Conservation (phyloP, 164 flowering plant species). For the Taxillus chinensis region DNA sequence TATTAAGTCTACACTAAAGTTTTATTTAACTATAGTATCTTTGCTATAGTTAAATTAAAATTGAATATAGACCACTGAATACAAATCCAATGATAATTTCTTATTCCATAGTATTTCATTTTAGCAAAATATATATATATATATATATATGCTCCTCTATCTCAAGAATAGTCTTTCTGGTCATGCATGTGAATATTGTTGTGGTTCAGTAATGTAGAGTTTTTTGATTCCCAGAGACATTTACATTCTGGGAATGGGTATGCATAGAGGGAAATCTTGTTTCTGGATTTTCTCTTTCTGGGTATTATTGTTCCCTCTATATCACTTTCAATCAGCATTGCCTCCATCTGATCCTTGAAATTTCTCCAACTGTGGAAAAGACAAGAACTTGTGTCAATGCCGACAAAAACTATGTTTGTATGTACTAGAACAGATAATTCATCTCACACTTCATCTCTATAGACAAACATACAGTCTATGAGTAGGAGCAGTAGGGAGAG, state of each 20-base stretch:
- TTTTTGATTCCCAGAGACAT: slow-evolving; percentile 30
- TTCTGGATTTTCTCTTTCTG: slow-evolving; percentile 33
- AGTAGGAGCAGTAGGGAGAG: neutral
- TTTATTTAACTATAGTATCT: no score
- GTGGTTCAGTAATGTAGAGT: slow-evolving; percentile 7
- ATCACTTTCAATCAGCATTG: slow-evolving; percentile 66
- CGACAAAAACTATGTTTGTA: neutral
- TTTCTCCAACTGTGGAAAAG: slow-evolving; percentile 47
- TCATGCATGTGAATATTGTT: slow-evolving; percentile 2
- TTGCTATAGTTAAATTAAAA: no score
- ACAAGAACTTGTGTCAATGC: neutral
- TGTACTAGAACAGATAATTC: no score
- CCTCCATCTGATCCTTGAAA: slow-evolving; percentile 58
- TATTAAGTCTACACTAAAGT: no score
- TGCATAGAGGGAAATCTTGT: slow-evolving; percentile 48
- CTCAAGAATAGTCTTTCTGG: neutral
- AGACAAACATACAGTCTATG: no score
- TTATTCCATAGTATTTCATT: no score
- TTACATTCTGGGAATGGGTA: slow-evolving; percentile 70
- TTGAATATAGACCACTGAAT: no score
- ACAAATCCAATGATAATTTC: no score
- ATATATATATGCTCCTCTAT: neutral
- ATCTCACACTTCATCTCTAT: no score
- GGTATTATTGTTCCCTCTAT: slow-evolving; percentile 53
- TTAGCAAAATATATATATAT: no score